Conservation (phyloP, 768 basidiomycete genomes). For the Lanmaoa rubissima region DNA sequence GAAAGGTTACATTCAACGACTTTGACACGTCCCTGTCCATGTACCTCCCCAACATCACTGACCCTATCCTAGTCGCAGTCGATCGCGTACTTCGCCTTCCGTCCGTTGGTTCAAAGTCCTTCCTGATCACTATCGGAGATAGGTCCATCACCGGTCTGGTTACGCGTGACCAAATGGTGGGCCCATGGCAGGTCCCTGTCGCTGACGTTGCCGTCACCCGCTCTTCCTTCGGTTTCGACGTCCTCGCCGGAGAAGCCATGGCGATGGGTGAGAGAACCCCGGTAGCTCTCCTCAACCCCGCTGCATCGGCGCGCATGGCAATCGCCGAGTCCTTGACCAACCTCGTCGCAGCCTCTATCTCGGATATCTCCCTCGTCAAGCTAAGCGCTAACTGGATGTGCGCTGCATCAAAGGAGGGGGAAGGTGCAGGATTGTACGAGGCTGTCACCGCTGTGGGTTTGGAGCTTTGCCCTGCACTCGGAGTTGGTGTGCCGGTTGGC, state of each 20-base stretch:
- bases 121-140: slow-evolving; percentile 98
- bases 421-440: slow-evolving; percentile 86
- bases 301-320: slow-evolving; percentile 94
- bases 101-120: slow-evolving; percentile 91
- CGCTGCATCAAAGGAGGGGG: slow-evolving; percentile 84
- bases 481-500: slow-evolving; percentile 95
- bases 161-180: slow-evolving; percentile 97
- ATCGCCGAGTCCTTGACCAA: slow-evolving; percentile 94
- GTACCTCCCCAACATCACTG: slow-evolving; percentile 55
- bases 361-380: slow-evolving; percentile 73
- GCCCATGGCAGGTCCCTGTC: slow-evolving; percentile 97
- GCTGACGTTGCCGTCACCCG: slow-evolving; percentile 96
- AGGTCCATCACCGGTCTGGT: slow-evolving; percentile 92
- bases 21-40: slow-evolving; percentile 73
- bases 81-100: slow-evolving; percentile 87
- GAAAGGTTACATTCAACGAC: slow-evolving; percentile 36
- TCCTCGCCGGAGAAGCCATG: slow-evolving; percentile 90
- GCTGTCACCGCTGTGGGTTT: slow-evolving; percentile 89
- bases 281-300: slow-evolving; percentile 80
- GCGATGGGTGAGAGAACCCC: slow-evolving; percentile 98
- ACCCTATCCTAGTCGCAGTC: slow-evolving; percentile 61
- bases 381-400: slow-evolving; percentile 99
- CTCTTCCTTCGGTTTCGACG: slow-evolving; percentile 90
- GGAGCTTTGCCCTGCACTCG: slow-evolving; percentile 90
- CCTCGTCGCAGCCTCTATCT: slow-evolving; percentile 76